phyloP scores from a whole-genome alignment of 768 basidiomycete species.

The Termitomyces heimii region DNA sequence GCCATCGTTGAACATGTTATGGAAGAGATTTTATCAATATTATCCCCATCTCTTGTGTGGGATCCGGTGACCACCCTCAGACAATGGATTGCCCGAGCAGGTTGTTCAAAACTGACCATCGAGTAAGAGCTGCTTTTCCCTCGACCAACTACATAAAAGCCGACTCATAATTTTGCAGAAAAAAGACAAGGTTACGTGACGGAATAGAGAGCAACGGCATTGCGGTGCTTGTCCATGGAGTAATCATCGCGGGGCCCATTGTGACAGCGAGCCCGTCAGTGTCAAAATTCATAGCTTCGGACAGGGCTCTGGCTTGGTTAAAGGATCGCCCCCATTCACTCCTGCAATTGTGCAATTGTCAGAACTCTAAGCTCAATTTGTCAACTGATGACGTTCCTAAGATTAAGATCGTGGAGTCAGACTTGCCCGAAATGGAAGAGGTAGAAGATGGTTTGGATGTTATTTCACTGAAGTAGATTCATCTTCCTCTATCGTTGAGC shows the following conservation, averaged over 20 bases:
- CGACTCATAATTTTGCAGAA: constrained; percentile 11
- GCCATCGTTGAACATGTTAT: constrained; percentile 57
- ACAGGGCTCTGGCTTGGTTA: constrained; percentile 51
- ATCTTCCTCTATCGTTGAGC: not conserved
- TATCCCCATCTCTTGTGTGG: constrained; percentile 52
- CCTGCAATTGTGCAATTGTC: constrained; percentile 31
- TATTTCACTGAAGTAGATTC: not conserved
- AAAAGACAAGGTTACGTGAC: constrained; percentile 13
- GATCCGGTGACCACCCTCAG: constrained; percentile 74
- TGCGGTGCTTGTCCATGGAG: constrained; percentile 54
- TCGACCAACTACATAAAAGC: not conserved
- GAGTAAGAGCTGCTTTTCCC: constrained; percentile 16
- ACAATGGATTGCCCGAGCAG: constrained; percentile 55
- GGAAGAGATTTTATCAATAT: constrained; percentile 55
- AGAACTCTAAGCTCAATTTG: not conserved
- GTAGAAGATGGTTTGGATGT: not conserved
- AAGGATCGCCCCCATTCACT: constrained; percentile 46
- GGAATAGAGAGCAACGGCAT: constrained; percentile 34
- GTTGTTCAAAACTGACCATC: constrained; percentile 41
- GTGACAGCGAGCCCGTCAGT: constrained; percentile 48
- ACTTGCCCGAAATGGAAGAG: not conserved
- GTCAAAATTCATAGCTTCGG: constrained; percentile 66
- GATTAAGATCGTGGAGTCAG: not conserved
- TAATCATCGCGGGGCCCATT: constrained; percentile 53
- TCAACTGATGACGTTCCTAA: not conserved